Evolutionary conservation across 768 basidiomycete genomes (phyloP).

Genomic region (Phaeolepiota aurea): DNA sequence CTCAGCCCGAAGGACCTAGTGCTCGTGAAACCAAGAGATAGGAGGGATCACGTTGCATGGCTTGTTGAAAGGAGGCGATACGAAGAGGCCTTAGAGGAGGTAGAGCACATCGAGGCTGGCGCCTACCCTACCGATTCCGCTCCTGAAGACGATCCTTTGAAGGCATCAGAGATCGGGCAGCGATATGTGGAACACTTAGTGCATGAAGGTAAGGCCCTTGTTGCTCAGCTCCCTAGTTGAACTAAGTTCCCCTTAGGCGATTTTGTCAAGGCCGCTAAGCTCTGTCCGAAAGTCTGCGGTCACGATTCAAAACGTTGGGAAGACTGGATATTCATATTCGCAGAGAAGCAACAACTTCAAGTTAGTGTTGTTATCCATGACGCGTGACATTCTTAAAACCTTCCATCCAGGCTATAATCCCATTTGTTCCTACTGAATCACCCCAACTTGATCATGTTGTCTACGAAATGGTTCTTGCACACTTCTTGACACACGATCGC

Average conservation of each 20-base stretch:
- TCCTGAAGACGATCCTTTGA: slow-evolving; percentile 32
- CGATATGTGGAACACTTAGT: slow-evolving; percentile 85
- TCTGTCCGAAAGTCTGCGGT: slow-evolving; percentile 82
- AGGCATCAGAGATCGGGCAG: slow-evolving; percentile 67
- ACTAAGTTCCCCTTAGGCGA: slow-evolving; percentile 21
- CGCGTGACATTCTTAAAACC: not conserved
- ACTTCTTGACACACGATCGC: slow-evolving; percentile 75
- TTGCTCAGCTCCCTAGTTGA: not conserved
- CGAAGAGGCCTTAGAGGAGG: slow-evolving; percentile 80
- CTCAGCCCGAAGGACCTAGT: slow-evolving; percentile 83
- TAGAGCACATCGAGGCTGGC: slow-evolving; percentile 56
- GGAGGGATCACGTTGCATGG: slow-evolving; percentile 88
- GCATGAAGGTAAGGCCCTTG: slow-evolving; percentile 45
- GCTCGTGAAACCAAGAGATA: slow-evolving; percentile 80
- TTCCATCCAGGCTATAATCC: slow-evolving; percentile 71
- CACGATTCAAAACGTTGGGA: slow-evolving; percentile 85
- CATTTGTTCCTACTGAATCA: slow-evolving; percentile 74
- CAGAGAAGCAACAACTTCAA: slow-evolving; percentile 52
- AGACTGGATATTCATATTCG: slow-evolving; percentile 89
- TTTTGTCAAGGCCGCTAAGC: slow-evolving; percentile 70
- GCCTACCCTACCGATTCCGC: slow-evolving; percentile 6
- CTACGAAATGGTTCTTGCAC: slow-evolving; percentile 91
- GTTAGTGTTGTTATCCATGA: not conserved
- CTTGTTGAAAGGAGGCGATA: slow-evolving; percentile 79
- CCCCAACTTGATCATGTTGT: slow-evolving; percentile 79